A percentile compares a stretch with the other conserved stretches of the same genome.
Conservation (phyloP, 331 rosid genomes). For the Rosa hybrid region DNA sequence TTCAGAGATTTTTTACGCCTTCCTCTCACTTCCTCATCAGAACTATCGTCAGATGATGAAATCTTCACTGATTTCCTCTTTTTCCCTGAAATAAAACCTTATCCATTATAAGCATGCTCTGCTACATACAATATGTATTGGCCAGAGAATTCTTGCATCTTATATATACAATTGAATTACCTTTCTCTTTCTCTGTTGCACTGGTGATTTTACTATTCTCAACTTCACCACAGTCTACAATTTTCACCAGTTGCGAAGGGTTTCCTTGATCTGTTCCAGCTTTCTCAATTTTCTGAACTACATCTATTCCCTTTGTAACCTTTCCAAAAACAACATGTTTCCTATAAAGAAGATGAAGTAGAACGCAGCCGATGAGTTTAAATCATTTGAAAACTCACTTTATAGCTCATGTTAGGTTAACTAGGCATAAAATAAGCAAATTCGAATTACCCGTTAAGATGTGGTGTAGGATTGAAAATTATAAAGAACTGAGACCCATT, state of each 20-base stretch:
- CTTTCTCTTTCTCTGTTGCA: conserved; percentile 67
- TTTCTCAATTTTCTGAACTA: conserved; percentile 79
- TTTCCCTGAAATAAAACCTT: conserved; percentile 52
- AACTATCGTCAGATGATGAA: conserved; percentile 54
- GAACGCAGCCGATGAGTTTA: conserved; percentile 12
- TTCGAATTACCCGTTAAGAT: conserved; percentile 79
- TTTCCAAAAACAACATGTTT: conserved; percentile 97
- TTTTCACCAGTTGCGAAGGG: conserved; percentile 70
- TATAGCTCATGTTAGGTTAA: background rate
- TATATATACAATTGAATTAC: conserved; percentile 33
- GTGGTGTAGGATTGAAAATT: conserved; percentile 80
- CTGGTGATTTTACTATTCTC: conserved; percentile 42
- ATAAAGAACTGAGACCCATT: conserved; percentile 98
- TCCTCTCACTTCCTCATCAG: conserved; percentile 60
- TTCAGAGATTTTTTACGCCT: conserved; percentile 51
- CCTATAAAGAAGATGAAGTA: conserved; percentile 42
- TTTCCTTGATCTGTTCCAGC: conserved; percentile 78
- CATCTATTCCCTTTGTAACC: conserved; percentile 70
- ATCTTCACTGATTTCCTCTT: conserved; percentile 55
- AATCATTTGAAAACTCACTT: conserved; percentile 11
- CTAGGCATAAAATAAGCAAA: conserved; percentile 18
- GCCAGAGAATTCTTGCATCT: conserved; percentile 17
- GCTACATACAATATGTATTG: background rate
- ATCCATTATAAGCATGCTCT: conserved; percentile 11
- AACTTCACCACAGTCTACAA: conserved; percentile 82